Evolutionary conservation across 441 rosid species (phyloP), one percentile per base, ranked within the genome.

Genomic region (Eruca vesicaria): DNA sequence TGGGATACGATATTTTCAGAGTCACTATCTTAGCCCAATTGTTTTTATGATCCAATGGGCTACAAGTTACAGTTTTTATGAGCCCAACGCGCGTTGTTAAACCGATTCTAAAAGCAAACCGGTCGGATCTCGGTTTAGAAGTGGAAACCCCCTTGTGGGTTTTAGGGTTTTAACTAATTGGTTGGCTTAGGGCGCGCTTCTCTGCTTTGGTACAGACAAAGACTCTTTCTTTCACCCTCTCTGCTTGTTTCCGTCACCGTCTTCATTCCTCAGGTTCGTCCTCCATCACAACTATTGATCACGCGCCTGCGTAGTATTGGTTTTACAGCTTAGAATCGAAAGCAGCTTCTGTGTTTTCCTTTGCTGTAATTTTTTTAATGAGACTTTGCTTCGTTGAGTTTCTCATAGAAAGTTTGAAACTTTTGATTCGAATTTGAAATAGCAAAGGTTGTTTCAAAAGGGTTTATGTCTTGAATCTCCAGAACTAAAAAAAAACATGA

Each of bases 161-260:
- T 71, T 71, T 71, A 43, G 62, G 72, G 80, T 36, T 70, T 76
- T 76, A 50, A 43, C 59, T n/a, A n/a, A n/a, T 38, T 3, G 11
- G 70, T 63, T 64, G 72, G 55, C 62, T 58, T 35, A 58, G 14
- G 23, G 74, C 79, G 56, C 36, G 59, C 74, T 76, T 76, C 79
- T 69, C 79, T 75, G 64, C 63, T 29, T 10, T 56, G 29, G 7
- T 45, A 41, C 29, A 45, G 28, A 62, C 16, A 19, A 19, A 35
- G 56, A 6, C 63, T 60, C 33, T 32, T 58, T 43, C 3, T 20
- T 11, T 16, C 38, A 53, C 28, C 23, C 20, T 68, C 61, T 57
- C 38, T 36, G 50, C 59, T 76, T 70, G 59, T 41, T 45, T 41
- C 65, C 18, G 5, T 70, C 63, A 19, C 62, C 68, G 38, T 29